phyloP scores from a whole-genome alignment of 2,329 filamentous ascomycete species.

The Fusarium sp. region DNA sequence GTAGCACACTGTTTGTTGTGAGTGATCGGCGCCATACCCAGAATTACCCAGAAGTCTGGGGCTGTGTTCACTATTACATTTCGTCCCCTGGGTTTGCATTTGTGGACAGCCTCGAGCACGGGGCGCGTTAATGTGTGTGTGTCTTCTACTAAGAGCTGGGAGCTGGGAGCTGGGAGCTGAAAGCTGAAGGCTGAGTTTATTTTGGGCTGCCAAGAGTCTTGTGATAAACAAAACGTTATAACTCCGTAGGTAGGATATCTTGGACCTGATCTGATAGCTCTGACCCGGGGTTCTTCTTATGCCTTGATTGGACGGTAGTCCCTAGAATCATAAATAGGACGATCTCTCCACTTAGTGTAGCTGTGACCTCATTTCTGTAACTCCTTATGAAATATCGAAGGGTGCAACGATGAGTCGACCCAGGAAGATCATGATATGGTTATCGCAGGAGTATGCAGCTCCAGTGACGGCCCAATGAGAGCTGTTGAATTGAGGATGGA shows the following conservation, averaged over 20 bases:
- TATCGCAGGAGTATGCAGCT: slow-evolving; percentile 3
- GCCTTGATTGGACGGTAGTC: slow-evolving; percentile 20
- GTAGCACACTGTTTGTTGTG: background rate
- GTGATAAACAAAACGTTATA: slow-evolving; percentile 7
- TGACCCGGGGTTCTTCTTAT: background rate
- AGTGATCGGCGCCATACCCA: slow-evolving; percentile 14
- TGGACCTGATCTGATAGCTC: background rate
- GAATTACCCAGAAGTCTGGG: slow-evolving; percentile 3
- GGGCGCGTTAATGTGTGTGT: slow-evolving; percentile 1
- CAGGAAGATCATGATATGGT: background rate
- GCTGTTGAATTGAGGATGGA: background rate
- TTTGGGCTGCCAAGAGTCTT: background rate
- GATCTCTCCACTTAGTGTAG: background rate
- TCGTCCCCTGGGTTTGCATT: slow-evolving; percentile 1
- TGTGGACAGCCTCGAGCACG: slow-evolving; percentile 7
- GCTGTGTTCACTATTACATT: background rate
- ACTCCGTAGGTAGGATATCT: background rate
- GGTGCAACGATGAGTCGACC: background rate
- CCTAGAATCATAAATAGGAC: background rate
- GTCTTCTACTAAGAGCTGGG: background rate
- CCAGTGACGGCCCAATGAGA: background rate
- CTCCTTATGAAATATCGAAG: background rate
- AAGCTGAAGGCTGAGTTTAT: background rate
- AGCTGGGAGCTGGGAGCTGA: background rate
- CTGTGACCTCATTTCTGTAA: background rate